Base-by-base conservation (phyloP, 1,139 yeast genomes). In the Geotrichum siamense region DNA sequence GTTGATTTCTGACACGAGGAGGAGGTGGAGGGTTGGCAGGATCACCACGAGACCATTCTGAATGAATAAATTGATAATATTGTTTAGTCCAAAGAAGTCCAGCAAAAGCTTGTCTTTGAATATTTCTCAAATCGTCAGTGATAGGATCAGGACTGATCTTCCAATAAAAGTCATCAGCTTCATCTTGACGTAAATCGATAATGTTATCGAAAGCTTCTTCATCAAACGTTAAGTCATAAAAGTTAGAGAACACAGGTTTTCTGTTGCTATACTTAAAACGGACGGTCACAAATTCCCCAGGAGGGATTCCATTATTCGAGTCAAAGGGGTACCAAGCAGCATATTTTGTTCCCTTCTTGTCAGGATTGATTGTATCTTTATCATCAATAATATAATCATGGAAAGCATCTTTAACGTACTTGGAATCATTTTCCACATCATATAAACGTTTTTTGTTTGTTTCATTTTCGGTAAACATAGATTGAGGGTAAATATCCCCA, bases 31-130 rank as follows among this genome's bases (percentile, higher is more conserved):
- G 76, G 29, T 74, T 78, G 10, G 84, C 76, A 3, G 93, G 87
- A 62, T 89, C 97, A 52, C 97, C 97, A 50, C 76, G 71, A 39
- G 81, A 76, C 97, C 97, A 89, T 56, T 83, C 83, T 50, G 78
- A 79, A 64, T 83, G 94, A 48, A 89, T 79, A 58, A 87, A 84
- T 59, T 85, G 82, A 62, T 89, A 89, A 62, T 82, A 89, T 63
- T 89, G 97, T 62, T 89, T 89, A 9, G 94, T 81, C 97, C 97
- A 89, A 57, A 89, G 70, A 64, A 89, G 72, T 1, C 97, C 96
- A 6, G 96, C 91, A 63, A 86, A 84, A 0, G 96, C 95, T 67
- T 89, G 96, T 59, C 96, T 76, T 69, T 89, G 96, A 47, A 89
- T 81, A 56, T 76, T 79, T 61, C 96, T 74, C 56, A 89, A 71